A percentile compares a stretch with the other conserved stretches of the same genome.
Evolutionary conservation across 768 basidiomycete genomes (phyloP).

Genomic region (Boletus reticuloceps): DNA sequence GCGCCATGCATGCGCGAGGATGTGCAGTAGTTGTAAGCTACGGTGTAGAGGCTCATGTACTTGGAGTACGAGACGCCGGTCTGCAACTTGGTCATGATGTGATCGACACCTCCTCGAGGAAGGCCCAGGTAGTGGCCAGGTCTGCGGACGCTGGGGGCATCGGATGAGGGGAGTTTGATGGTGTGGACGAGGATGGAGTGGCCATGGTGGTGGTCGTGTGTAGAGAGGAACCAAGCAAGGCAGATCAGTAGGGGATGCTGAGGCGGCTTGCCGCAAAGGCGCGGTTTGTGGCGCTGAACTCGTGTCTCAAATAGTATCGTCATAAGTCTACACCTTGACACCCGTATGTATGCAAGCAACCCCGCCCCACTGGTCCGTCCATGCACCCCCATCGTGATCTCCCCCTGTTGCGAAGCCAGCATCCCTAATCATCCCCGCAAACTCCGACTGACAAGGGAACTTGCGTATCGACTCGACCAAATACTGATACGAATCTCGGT

Average conservation of each 20-base stretch:
- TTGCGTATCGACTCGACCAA: conserved; percentile 95
- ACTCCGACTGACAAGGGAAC: conserved; percentile 86
- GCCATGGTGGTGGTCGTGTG: conserved; percentile 34
- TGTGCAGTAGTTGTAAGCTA: conserved; percentile 98
- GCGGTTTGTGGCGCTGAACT: conserved; percentile 28
- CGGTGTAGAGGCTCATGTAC: conserved; percentile 88
- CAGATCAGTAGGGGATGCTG: conserved; percentile 9
- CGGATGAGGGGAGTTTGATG: conserved; percentile 35
- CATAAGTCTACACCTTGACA: conserved; percentile 50
- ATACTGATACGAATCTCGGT: conserved; percentile 95
- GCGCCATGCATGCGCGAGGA: conserved; percentile 72
- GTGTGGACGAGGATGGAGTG: conserved; percentile 29
- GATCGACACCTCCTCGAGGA: conserved; percentile 83
- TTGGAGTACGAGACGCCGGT: conserved; percentile 87
- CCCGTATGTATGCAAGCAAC: conserved; percentile 84
- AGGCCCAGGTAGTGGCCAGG: conserved; percentile 82
- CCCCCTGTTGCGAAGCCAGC: conserved; percentile 78
- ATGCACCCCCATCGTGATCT: conserved; percentile 78
- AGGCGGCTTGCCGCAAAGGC: conserved; percentile 20
- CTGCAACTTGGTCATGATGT: conserved; percentile 89
- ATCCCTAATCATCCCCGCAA: conserved; percentile 84
- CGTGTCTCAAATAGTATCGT: background rate
- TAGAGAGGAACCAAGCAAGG: conserved; percentile 6
- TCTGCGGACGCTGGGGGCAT: conserved; percentile 72
- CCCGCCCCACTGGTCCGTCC: conserved; percentile 84